Base-by-base conservation (phyloP, 1,139 yeast species). In the Saccharomyces hybrid region DNA sequence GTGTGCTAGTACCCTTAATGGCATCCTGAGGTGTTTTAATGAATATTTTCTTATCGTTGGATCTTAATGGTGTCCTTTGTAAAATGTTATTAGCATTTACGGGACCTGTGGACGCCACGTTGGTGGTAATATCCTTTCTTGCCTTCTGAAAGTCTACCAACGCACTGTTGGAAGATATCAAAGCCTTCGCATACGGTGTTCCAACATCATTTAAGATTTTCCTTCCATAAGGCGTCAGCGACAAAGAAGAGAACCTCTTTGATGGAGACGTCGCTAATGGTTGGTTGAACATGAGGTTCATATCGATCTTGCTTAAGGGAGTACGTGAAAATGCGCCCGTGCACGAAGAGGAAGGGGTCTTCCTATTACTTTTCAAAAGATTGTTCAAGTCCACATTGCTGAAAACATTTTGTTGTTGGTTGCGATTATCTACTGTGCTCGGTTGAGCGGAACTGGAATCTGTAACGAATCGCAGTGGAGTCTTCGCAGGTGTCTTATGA, bases 401-500 rank as follows among this genome's bases (percentile, higher is more conserved):
- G 32, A 57, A 50, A 49, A 52, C 53, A 47, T 51, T 50, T 27
- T 42, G 52, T 44, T 11, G 52, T 13, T 48, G 52, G 16, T 14
- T 13, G 4, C n/a, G 6, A 3, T 38, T 16, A 6, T 38, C 42
- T 16, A 11, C 8, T 8, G 23, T 16, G 42, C 42, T 48, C 48
- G 25, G 48, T n/a, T 50, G 11, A 49, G n/a, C 52, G 7, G 56
- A 5, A 48, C 30, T 50, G 26, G 53, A 48, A 14, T 62, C 63
- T 14, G 64, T 60, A 8, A 66, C 57, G 52, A 67, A 68, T 49
- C 64, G 57, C 32, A 68, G 56, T 2, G 71, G 70, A 7, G 71
- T 65, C 61, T 65, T 68, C 20, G 71, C 70, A n/a, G 70, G 70
- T 1, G 71, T 67, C 50, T 63, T 66, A 34, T 66, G 69, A 53